A percentile compares a stretch with the other conserved stretches of the same genome.
Conservation (phyloP, 352 stramenopile genomes). For the Phytopythium vexans region DNA sequence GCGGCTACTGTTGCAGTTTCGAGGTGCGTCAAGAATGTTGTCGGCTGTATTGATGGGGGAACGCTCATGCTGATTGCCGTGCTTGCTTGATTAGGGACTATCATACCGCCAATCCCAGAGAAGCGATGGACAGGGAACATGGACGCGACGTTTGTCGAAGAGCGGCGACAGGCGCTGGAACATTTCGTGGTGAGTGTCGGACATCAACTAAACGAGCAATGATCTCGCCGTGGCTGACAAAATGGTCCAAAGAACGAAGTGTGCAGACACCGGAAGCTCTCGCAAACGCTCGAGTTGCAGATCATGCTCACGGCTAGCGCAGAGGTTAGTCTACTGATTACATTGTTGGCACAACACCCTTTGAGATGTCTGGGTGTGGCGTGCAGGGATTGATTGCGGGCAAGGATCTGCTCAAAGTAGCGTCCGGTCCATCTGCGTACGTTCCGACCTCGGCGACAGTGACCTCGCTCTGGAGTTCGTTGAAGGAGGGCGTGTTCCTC, state of each 20-base stretch:
- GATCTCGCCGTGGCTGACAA: slow-evolving; percentile 2
- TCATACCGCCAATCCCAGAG: slow-evolving; percentile 86
- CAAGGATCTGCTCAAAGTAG: slow-evolving; percentile 79
- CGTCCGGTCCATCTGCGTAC: slow-evolving; percentile 67
- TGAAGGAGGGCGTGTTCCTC: slow-evolving; percentile 79
- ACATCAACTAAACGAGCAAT: slow-evolving; percentile 1
- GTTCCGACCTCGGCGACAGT: slow-evolving; percentile 73
- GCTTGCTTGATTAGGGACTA: slow-evolving; percentile 46
- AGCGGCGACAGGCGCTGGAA: slow-evolving; percentile 80
- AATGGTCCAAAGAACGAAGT: slow-evolving; percentile 72
- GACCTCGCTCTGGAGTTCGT: slow-evolving; percentile 77
- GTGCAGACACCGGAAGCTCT: slow-evolving; percentile 79
- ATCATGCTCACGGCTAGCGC: slow-evolving; percentile 80
- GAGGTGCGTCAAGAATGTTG: slow-evolving; percentile 30
- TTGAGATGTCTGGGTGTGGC: no score
- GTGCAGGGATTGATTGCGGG: slow-evolving; percentile 71
- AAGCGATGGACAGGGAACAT: slow-evolving; percentile 89
- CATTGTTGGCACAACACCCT: background rate
- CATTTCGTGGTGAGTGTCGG: slow-evolving; percentile 73
- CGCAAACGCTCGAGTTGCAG: slow-evolving; percentile 77
- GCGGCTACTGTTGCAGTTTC: slow-evolving; percentile 72
- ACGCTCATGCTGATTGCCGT: background rate
- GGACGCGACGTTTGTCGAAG: slow-evolving; percentile 88
- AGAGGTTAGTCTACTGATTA: slow-evolving; percentile 38
- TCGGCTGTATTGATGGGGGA: background rate